These are phyloP conservation scores for Cystobasidiaceae sp. DNA, from an alignment of 1,284 basidiomycete species.

Conservation along the genomic window DNA sequence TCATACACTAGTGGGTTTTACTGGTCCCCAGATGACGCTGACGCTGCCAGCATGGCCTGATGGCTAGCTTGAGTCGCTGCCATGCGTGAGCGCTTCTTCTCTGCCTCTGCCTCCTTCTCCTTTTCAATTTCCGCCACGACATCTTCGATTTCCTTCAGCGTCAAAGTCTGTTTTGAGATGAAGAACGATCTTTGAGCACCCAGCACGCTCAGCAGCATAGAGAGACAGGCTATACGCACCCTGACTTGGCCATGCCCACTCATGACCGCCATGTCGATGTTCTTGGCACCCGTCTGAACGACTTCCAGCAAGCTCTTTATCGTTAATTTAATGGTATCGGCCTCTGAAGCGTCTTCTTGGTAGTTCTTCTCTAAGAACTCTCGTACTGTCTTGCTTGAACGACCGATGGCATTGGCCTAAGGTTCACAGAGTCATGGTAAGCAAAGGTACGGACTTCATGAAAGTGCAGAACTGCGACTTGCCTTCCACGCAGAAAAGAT, in stretches of 20 bases:
- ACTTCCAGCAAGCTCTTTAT: constrained; percentile 96
- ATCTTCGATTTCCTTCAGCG: constrained; percentile 75
- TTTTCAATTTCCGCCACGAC: constrained; percentile 87
- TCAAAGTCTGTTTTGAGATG: constrained; percentile 66
- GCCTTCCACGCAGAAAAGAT: constrained; percentile 99
- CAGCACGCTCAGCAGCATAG: not conserved
- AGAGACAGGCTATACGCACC: constrained; percentile 53
- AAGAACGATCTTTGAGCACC: not conserved
- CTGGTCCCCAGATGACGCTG: too few species aligned
- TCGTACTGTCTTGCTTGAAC: constrained; percentile 95
- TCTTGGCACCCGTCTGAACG: constrained; percentile 98
- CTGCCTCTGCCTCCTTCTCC: constrained; percentile 94
- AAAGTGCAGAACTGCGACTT: too few species aligned
- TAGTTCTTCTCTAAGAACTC: constrained; percentile 99
- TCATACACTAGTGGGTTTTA: too few species aligned
- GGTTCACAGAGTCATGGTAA: too few species aligned
- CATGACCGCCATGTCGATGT: constrained; percentile 96
- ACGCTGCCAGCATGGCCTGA: constrained; percentile 62
- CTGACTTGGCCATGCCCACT: constrained; percentile 84
- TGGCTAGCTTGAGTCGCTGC: constrained; percentile 76
- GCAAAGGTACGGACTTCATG: too few species aligned
- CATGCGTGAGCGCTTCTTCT: constrained; percentile 69
- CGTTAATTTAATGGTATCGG: constrained; percentile 89
- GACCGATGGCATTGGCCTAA: constrained; percentile 93
- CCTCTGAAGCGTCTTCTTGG: constrained; percentile 79